Evolutionary conservation across 2,329 filamentous ascomycete genomes (phyloP).

Genomic region (Talaromyces marneffei): DNA sequence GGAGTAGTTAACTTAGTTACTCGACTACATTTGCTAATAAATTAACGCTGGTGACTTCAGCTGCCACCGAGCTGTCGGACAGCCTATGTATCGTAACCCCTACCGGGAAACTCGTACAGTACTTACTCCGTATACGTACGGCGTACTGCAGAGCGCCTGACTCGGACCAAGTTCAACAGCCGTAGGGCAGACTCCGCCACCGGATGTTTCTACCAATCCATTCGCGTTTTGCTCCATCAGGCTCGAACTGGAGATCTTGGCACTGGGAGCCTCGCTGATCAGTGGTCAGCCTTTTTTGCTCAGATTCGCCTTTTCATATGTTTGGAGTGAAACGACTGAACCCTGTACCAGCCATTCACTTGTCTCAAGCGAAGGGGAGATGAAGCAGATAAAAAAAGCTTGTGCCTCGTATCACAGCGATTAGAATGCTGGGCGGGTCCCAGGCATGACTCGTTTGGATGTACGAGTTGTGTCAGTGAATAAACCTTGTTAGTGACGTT

Average conservation of each 20-base stretch:
- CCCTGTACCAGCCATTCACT: not conserved
- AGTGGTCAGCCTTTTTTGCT: not conserved
- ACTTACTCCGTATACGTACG: too few relatives aligned
- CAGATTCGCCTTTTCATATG: too few relatives aligned
- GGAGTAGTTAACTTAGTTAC: too few relatives aligned
- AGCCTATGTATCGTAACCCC: not conserved
- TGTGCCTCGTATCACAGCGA: not conserved
- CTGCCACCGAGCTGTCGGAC: not conserved
- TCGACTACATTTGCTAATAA: not conserved
- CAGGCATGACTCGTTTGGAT: not conserved
- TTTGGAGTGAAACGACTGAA: not conserved
- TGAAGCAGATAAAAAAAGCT: not conserved
- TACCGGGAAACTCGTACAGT: not conserved
- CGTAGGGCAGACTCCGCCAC: constrained; percentile 12
- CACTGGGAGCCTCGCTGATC: not conserved
- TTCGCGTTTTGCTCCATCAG: not conserved
- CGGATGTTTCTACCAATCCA: not conserved
- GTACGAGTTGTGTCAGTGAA: not conserved
- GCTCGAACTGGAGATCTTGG: not conserved
- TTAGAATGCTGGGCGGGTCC: not conserved
- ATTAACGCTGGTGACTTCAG: not conserved
- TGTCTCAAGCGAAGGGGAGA: not conserved
- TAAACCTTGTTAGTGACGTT: not conserved
- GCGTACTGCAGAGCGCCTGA: not conserved
- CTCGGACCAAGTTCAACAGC: constrained; percentile 1